These are phyloP conservation scores for Scutellaria barbata DNA, from an alignment of 257 asterid species.

Conservation along the genomic window DNA sequence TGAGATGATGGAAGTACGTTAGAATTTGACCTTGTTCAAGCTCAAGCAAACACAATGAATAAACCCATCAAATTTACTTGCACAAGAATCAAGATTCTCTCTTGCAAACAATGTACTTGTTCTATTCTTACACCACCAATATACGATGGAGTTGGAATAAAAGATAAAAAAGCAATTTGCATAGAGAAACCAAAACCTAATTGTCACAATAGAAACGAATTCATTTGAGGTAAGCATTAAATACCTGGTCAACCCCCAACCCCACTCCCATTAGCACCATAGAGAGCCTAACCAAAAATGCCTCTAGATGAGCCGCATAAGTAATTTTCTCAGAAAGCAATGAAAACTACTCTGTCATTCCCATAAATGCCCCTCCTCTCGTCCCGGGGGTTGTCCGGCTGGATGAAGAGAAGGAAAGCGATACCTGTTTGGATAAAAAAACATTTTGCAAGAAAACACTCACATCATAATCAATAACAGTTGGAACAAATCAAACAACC, in stretches of 20 bases:
- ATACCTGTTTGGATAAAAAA: conserved; percentile 26
- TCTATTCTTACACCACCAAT: neutral
- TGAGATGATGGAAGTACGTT: no score
- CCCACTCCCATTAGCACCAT: neutral
- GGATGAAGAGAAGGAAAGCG: conserved; percentile 34
- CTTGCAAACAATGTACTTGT: neutral
- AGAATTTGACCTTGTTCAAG: neutral
- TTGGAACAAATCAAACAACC: conserved; percentile 24
- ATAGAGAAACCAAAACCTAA: neutral
- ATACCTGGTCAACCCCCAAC: conserved; percentile 12
- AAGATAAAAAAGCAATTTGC: neutral
- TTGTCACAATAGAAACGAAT: neutral
- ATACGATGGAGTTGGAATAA: neutral
- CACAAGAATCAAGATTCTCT: neutral
- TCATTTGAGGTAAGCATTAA: neutral
- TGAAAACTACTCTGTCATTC: neutral
- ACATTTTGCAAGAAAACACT: conserved; percentile 32
- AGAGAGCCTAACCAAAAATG: conserved; percentile 13
- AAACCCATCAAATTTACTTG: neutral
- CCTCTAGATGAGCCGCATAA: conserved; percentile 19
- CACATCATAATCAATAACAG: conserved; percentile 32
- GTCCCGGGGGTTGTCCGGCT: conserved; percentile 28
- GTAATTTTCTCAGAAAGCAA: conserved; percentile 13
- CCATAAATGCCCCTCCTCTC: conserved; percentile 22
- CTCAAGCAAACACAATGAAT: neutral